phyloP scores from a whole-genome alignment of 2,329 filamentous ascomycete genomes.

The Colletotrichum sp. region DNA sequence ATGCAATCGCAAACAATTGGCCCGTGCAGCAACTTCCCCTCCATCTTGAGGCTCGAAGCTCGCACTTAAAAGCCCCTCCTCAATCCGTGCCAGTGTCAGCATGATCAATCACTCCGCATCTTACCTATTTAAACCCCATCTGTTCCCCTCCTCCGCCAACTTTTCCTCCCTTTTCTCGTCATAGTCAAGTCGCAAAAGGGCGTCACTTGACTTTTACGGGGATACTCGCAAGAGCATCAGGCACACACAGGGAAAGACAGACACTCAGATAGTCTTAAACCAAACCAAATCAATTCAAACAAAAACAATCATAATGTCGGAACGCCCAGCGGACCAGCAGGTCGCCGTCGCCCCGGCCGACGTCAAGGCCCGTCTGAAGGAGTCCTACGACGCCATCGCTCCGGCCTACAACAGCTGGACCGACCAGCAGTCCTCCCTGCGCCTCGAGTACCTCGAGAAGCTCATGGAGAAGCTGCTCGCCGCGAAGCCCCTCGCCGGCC shows the following conservation, averaged over 20 bases:
- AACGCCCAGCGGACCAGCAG: neutral
- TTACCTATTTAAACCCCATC: neutral
- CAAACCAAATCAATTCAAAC: neutral
- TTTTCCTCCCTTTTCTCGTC: neutral
- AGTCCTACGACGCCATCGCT: conserved; percentile 45
- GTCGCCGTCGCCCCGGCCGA: conserved; percentile 17
- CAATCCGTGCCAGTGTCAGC: neutral
- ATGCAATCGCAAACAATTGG: neutral
- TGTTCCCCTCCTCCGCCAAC: neutral
- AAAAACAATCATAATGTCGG: neutral
- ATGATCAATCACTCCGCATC: neutral
- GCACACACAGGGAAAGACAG: neutral
- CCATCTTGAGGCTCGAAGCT: neutral
- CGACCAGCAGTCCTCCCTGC: conserved; percentile 30
- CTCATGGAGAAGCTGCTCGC: conserved; percentile 31
- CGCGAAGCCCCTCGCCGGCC: neutral
- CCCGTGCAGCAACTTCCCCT: neutral
- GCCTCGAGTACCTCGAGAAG: conserved; percentile 37
- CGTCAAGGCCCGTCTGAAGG: conserved; percentile 42
- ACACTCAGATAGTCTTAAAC: neutral
- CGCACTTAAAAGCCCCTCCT: neutral
- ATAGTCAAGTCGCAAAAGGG: neutral
- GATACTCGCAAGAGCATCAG: neutral
- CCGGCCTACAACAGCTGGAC: conserved; percentile 46
- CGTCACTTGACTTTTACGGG: neutral